phyloP scores from a whole-genome alignment of 2,329 filamentous ascomycete genomes.

The Epicoccum sorghinum region DNA sequence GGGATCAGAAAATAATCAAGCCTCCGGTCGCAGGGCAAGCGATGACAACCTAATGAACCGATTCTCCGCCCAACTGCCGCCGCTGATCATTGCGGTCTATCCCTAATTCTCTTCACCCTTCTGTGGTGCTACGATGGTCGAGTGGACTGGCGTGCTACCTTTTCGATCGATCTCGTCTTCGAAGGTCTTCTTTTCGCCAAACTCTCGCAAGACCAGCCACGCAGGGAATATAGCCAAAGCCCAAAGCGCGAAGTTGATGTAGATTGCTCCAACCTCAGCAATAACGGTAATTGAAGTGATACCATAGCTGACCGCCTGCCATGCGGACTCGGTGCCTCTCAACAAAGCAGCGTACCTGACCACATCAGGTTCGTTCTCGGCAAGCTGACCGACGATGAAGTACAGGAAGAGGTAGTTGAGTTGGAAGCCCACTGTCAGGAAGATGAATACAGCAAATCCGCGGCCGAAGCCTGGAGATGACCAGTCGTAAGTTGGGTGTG shows the following conservation, averaged over 20 bases:
- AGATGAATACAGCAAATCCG: conserved; percentile 70
- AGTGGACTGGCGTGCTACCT: neutral
- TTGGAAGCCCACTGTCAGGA: conserved; percentile 72
- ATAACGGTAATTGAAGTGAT: conserved; percentile 67
- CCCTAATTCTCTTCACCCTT: neutral
- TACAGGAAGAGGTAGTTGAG: conserved; percentile 78
- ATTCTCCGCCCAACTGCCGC: neutral
- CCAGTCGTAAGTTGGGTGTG: conserved; percentile 71
- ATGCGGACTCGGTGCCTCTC: conserved; percentile 73
- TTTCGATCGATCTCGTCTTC: conserved; percentile 8
- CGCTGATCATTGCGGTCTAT: neutral
- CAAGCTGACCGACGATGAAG: conserved; percentile 72
- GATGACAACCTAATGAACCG: neutral
- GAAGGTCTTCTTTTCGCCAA: conserved; percentile 49
- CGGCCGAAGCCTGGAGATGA: conserved; percentile 65
- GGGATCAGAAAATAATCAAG: too few species aligned
- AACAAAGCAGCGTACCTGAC: conserved; percentile 72
- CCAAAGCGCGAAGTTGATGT: conserved; percentile 75
- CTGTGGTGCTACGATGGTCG: neutral
- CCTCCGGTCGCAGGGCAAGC: too few species aligned
- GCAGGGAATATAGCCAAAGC: conserved; percentile 67
- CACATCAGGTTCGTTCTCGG: conserved; percentile 66
- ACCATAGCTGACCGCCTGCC: conserved; percentile 75
- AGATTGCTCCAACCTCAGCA: conserved; percentile 69
- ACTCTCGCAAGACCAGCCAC: conserved; percentile 68